Evolutionary conservation across 2,329 filamentous ascomycete genomes (phyloP).

Genomic region (Orbilia brochopaga): DNA sequence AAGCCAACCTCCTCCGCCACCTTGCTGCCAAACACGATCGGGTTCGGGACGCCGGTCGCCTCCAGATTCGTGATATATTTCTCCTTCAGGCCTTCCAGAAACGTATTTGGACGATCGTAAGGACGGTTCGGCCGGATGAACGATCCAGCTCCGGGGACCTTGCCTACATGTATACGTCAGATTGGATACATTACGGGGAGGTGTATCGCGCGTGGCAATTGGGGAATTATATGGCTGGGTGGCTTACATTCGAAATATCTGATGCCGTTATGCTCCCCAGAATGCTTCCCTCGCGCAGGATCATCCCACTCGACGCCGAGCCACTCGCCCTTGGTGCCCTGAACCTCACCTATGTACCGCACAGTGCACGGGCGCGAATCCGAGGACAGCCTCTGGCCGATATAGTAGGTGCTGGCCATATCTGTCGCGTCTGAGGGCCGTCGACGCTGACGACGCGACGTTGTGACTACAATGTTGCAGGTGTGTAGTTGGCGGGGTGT

Average conservation of each 20-base stretch:
- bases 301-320: constrained; percentile 98
- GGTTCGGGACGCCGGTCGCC: constrained; percentile 58
- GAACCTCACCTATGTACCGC: constrained; percentile 78
- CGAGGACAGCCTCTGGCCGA: constrained; percentile 81
- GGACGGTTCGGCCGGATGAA: constrained; percentile 81
- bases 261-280: constrained; percentile 78
- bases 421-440: constrained; percentile 18
- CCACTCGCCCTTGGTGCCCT: constrained; percentile 79
- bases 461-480: background rate
- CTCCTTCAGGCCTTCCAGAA: constrained; percentile 76
- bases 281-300: constrained; percentile 81
- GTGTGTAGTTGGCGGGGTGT: constrained; percentile 34
- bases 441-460: background rate
- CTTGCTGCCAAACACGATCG: constrained; percentile 78
- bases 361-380: constrained; percentile 80
- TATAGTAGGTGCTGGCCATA: constrained; percentile 58
- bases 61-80: constrained; percentile 73
- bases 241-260: constrained; percentile 81
- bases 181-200: constrained; percentile 3
- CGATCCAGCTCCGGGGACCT: constrained; percentile 74
- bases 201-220: background rate
- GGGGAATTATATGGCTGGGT: constrained; percentile 17
- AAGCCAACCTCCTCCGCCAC: constrained; percentile 93
- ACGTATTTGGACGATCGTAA: constrained; percentile 71
- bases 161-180: constrained; percentile 60